phyloP scores from a whole-genome alignment of 2,329 filamentous ascomycete genomes.

The Fusarium equiseti region DNA sequence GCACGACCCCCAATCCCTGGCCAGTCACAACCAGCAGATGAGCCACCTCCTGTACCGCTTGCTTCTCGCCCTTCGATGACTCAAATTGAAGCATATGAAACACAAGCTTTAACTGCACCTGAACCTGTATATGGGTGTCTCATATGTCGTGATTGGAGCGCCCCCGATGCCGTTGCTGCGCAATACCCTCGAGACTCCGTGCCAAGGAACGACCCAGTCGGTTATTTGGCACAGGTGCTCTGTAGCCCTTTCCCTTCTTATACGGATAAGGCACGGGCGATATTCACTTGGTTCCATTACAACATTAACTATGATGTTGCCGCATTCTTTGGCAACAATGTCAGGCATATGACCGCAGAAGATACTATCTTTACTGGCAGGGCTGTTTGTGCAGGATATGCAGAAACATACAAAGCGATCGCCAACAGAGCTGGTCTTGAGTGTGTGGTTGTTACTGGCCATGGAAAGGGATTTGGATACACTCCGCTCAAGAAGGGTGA shows the following conservation, averaged over 20 bases:
- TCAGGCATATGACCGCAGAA: slow-evolving; percentile 76
- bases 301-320: slow-evolving; percentile 88
- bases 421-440: slow-evolving; percentile 84
- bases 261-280: slow-evolving; percentile 91
- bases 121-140: slow-evolving; percentile 68
- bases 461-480: slow-evolving; percentile 89
- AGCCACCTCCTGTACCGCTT: slow-evolving; percentile 65
- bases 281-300: slow-evolving; percentile 96
- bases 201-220: slow-evolving; percentile 73
- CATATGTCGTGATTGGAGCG: slow-evolving; percentile 88
- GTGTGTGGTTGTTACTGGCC: slow-evolving; percentile 78
- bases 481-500: slow-evolving; percentile 71
- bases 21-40: slow-evolving; percentile 47
- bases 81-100: slow-evolving; percentile 62
- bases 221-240: slow-evolving; percentile 81
- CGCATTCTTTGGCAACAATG: slow-evolving; percentile 79
- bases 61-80: slow-evolving; percentile 64
- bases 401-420: slow-evolving; percentile 82
- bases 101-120: slow-evolving; percentile 48
- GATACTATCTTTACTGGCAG: slow-evolving; percentile 81
- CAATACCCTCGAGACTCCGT: slow-evolving; percentile 80
- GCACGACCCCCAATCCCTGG: slow-evolving; percentile 35
- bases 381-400: slow-evolving; percentile 94
- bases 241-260: slow-evolving; percentile 82
- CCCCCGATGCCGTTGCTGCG: slow-evolving; percentile 80